These are phyloP conservation scores for Berkeleyomyces basicola DNA, from an alignment of 2,329 filamentous ascomycete genomes.

Conservation along the genomic window DNA sequence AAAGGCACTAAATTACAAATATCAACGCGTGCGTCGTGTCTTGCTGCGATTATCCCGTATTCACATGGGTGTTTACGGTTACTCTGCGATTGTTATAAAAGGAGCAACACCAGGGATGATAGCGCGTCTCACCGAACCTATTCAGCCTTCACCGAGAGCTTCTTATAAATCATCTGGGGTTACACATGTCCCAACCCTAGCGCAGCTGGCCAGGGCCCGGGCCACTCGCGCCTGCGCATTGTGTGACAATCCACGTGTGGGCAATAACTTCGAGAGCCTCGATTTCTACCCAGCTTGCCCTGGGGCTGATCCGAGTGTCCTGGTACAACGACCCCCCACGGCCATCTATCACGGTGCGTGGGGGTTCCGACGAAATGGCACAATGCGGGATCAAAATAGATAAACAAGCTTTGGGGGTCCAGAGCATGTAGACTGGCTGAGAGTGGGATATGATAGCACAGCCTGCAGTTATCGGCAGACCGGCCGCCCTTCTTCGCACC, in stretches of 20 bases:
- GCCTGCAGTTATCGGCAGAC: not conserved
- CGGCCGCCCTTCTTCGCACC: not conserved
- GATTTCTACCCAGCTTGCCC: not conserved
- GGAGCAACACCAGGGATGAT: not conserved
- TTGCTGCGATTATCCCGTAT: too few relatives aligned
- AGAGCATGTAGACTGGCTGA: not conserved
- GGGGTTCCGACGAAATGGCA: not conserved
- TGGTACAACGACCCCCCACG: not conserved
- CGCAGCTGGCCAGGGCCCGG: not conserved
- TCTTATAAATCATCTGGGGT: not conserved
- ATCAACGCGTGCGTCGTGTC: too few relatives aligned
- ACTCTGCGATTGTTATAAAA: not conserved
- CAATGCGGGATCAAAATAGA: not conserved
- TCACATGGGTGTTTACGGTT: not conserved
- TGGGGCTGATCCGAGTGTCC: not conserved
- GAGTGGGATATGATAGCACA: not conserved
- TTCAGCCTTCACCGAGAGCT: not conserved
- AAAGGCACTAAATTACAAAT: too few relatives aligned
- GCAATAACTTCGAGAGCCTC: not conserved
- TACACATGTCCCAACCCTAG: not conserved
- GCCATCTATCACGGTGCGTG: not conserved
- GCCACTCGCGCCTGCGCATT: not conserved
- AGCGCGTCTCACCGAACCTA: not conserved
- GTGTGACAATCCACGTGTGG: not conserved
- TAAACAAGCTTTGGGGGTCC: not conserved